Evolutionary conservation across 2,329 filamentous ascomycete genomes (phyloP), one percentile per base, ranked within the genome.

Genomic region (Epichloe typhina): DNA sequence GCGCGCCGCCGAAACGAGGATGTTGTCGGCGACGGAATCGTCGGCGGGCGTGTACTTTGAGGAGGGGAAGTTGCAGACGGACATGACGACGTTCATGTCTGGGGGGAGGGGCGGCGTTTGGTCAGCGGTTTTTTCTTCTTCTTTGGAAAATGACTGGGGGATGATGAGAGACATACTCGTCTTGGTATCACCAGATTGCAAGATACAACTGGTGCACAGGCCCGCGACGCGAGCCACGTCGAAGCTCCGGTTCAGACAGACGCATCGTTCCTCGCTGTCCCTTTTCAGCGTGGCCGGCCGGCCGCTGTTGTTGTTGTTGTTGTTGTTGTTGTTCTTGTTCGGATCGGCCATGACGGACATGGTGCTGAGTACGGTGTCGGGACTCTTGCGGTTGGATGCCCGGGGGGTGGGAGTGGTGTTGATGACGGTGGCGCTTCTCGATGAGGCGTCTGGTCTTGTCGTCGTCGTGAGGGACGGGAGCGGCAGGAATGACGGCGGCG

Each of bases 201-300:
- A 50, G 37, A 71, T 66, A 52, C 69, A 71, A 49, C 67, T 66
- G 17, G 67, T 60, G 40, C 69, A 71, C 8, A 70, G 55, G 1
- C 61, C 66, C 5, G 66, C 64, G n/a, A 71, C 54, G 38, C 58
- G 54, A 36, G 63, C 58, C 12, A 71, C 69, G 44, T 71, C 59
- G 48, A 71, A 71, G 55, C 69, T 71, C 49, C 58, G 55, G 48
- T 71, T 70, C 7, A 54, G 47, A 47, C 69, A 71, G 4, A 69
- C 64, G 48, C 69, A 71, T 13, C 61, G 54, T 48, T 59, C 56
- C 51, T 71, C 69, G 1, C 59, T 59, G 15, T 58, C 56, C 31
- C 53, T 54, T 8, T 50, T 40, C 12, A 5, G 7, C 2, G 15
- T 33, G 42, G 11, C 42, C 21, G 51, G 37, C 6, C 5, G 8